A percentile compares a stretch with the other conserved stretches of the same genome.
phyloP scores from a whole-genome alignment of 345 rosid genomes.

The Aquilaria yunnanensis region DNA sequence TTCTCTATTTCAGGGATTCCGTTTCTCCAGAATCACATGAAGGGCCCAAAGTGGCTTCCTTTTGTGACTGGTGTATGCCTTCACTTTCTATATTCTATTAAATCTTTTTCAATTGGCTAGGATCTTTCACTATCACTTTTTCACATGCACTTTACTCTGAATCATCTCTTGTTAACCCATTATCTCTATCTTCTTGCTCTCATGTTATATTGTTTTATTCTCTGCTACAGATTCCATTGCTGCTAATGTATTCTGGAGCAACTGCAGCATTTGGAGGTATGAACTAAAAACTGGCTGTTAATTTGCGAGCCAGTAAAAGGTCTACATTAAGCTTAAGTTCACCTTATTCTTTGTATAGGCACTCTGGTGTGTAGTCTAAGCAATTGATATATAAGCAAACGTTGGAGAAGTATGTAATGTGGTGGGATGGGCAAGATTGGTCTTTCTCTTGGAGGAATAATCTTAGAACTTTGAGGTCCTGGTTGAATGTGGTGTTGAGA shows the following conservation, averaged over 20 bases:
- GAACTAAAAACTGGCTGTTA: neutral
- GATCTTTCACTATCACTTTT: neutral
- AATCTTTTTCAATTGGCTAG: neutral
- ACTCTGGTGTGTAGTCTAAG: too few relatives aligned
- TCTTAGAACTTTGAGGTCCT: too few relatives aligned
- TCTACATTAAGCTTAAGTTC: neutral
- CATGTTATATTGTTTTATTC: neutral
- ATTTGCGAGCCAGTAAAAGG: too few relatives aligned
- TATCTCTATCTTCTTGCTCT: conserved; percentile 5
- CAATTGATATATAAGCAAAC: too few relatives aligned
- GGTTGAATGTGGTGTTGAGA: too few relatives aligned
- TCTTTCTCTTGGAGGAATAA: too few relatives aligned
- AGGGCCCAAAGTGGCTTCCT: conserved; percentile 89
- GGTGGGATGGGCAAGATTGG: too few relatives aligned
- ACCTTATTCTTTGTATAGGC: neutral
- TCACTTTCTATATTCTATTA: conserved; percentile 1
- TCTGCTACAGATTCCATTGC: conserved; percentile 62
- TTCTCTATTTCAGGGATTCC: conserved; percentile 58
- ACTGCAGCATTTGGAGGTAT: conserved; percentile 94
- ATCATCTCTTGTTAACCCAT: neutral
- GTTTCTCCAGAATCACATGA: conserved; percentile 54
- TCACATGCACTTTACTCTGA: neutral
- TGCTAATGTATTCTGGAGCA: conserved; percentile 65
- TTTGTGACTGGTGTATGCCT: conserved; percentile 60
- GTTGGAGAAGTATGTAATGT: too few relatives aligned